Base-by-base conservation (phyloP, 2,329 filamentous ascomycete genomes). In the Colletotrichum destructivum region DNA sequence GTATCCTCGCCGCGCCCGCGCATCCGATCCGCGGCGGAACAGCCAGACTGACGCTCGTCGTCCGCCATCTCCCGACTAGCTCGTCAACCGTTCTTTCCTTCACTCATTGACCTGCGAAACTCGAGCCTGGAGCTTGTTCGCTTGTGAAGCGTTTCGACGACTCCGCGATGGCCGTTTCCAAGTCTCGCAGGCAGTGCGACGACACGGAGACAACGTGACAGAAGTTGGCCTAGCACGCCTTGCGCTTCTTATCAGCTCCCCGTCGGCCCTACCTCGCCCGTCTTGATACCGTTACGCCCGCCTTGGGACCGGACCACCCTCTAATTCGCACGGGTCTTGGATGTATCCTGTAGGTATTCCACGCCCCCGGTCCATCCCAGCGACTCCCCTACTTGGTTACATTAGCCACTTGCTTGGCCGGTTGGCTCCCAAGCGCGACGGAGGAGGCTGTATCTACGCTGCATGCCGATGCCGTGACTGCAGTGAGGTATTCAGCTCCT, bases 201-300 rank as follows among this genome's bases (percentile, higher is more conserved):
- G 23, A 57, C 18, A 35, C 12, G 12, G 35, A 38, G 42, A 16
- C 15, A 44, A 35, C 44, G 3, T 57, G 38, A 42, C 13, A 67
- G 18, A 51, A 18, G 42, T n/a, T 61, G 51, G 23, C 56, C 49
- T 54, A 42, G 31, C 47, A 49, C 55, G 62, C 55, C 65, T 71
- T 60, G 38, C 46, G 52, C 47, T 59, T 63, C 66, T 69, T 63
- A 72, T 69, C 66, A 68, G 44, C 60, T 64, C 60, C 31, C 40
- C 54, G 64, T 72, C 69, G 66, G 69, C 54, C 66, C 49, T 70
- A 72, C 66, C 60, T 72, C 49, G 56, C 31, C 47, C 63, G 55
- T 54, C 66, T 42, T 38, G 47, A 61, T 66, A 42, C 67, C 26
- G 35, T 26, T 44, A 44, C 66, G 57, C 66, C 55, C 47, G 38